Evolutionary conservation across 2,329 filamentous ascomycete genomes (phyloP).

Genomic region (Penicillium sp.): DNA sequence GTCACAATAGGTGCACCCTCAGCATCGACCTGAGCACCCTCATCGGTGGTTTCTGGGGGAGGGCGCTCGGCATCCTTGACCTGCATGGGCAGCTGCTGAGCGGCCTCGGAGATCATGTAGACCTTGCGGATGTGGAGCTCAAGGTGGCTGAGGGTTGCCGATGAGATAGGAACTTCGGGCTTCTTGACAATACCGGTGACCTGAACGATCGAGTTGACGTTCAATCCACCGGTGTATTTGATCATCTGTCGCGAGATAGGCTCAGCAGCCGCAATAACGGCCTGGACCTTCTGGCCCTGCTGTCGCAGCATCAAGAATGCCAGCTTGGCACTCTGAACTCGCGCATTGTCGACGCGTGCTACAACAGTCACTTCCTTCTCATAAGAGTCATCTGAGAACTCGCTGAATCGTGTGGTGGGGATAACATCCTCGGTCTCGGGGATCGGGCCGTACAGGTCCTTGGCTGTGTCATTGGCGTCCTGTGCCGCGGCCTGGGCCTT

Average conservation of each 20-base stretch:
- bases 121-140: conserved; percentile 88
- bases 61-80: conserved; percentile 53
- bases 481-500: conserved; percentile 65
- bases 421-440: conserved; percentile 58
- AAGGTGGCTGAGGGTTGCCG: conserved; percentile 71
- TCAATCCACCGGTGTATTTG: conserved; percentile 76
- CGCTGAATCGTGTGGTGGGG: conserved; percentile 58
- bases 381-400: conserved; percentile 58
- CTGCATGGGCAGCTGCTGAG: conserved; percentile 60
- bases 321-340: conserved; percentile 87
- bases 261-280: conserved; percentile 64
- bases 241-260: conserved; percentile 83
- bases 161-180: conserved; percentile 83
- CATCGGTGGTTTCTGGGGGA: conserved; percentile 45
- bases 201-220: conserved; percentile 75
- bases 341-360: conserved; percentile 80
- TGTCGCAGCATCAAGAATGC: conserved; percentile 82
- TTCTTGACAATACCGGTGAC: conserved; percentile 79
- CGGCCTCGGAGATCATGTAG: conserved; percentile 68
- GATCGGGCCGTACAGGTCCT: conserved; percentile 76
- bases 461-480: conserved; percentile 57
- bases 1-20: conserved; percentile 66
- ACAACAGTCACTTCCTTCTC: conserved; percentile 72
- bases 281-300: conserved; percentile 77
- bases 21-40: conserved; percentile 50